Percentiles rank a stretch among this genome's conserved stretches.
These are phyloP conservation scores for Porodaedalea pini DNA, from an alignment of 1,284 basidiomycete genomes.

Conservation along the genomic window DNA sequence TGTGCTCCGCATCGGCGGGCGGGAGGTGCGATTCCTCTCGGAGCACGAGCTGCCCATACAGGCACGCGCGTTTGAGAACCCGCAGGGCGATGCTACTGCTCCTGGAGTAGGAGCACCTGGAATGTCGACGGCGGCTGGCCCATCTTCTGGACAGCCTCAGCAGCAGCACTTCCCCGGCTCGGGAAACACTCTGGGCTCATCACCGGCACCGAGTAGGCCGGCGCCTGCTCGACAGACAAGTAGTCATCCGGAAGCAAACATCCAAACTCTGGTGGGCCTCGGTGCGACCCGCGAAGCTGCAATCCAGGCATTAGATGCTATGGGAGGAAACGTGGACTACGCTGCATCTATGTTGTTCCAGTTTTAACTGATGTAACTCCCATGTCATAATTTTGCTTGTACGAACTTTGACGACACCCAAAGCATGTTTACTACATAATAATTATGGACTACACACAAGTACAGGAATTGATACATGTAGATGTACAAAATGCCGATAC, in stretches of 20 bases:
- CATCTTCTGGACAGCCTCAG: neutral
- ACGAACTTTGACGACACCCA: neutral
- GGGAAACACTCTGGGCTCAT: constrained; percentile 49
- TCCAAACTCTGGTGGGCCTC: constrained; percentile 62
- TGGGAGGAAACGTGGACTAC: constrained; percentile 83
- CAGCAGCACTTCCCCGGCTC: constrained; percentile 53
- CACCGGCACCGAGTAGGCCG: constrained; percentile 32
- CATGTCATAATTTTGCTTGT: constrained; percentile 5
- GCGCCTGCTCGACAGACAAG: constrained; percentile 21
- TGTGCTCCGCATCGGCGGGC: constrained; percentile 83
- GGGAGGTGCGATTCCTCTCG: constrained; percentile 83
- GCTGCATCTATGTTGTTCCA: constrained; percentile 87
- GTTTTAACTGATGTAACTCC: constrained; percentile 15
- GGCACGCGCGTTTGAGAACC: constrained; percentile 47
- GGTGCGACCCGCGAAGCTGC: constrained; percentile 78
- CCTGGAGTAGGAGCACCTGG: constrained; percentile 19
- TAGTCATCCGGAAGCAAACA: constrained; percentile 48
- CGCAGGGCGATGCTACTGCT: constrained; percentile 25
- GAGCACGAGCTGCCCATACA: constrained; percentile 94
- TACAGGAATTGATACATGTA: constrained; percentile 17
- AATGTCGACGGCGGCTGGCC: constrained; percentile 1
- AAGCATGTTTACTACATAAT: neutral
- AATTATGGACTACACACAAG: constrained; percentile 6
- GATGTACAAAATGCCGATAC: constrained; percentile 1
- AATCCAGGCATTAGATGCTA: constrained; percentile 70